These are phyloP conservation scores for Neurospora cerealis DNA, from an alignment of 495 filamentous ascomycete genomes.

Conservation along the genomic window DNA sequence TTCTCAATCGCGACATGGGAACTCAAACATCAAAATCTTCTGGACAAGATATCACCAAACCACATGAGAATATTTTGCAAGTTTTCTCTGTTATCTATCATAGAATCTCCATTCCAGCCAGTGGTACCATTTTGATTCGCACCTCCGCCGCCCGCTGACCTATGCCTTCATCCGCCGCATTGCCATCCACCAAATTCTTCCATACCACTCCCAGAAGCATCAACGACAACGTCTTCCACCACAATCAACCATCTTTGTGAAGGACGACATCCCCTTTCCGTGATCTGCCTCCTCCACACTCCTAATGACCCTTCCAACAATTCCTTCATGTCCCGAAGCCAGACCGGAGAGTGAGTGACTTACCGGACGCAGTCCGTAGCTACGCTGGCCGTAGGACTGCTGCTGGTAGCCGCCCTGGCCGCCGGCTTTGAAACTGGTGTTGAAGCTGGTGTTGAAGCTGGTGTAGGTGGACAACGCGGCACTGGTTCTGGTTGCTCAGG, in stretches of 20 bases:
- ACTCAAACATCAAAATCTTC: not conserved
- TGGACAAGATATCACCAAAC: not conserved
- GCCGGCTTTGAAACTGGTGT: not conserved
- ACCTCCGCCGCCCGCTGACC: no score
- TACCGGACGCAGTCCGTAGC: not conserved
- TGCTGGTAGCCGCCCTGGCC: not conserved
- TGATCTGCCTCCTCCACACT: not conserved
- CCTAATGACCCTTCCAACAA: no score
- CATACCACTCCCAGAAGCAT: no score
- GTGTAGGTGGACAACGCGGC: not conserved
- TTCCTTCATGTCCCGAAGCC: no score
- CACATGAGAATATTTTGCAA: not conserved
- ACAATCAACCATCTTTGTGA: no score
- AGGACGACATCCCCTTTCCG: no score
- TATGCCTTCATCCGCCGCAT: no score
- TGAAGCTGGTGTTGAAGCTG: not conserved
- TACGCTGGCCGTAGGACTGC: not conserved
- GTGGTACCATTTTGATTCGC: not conserved
- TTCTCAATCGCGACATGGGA: not conserved
- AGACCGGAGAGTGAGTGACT: no score
- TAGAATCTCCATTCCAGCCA: not conserved
- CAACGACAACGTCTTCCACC: no score
- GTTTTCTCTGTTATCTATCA: not conserved
- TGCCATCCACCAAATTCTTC: no score
- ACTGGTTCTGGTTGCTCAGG: not conserved